Percentiles rank a stretch among this genome's conserved stretches.
Conservation (phyloP, 768 basidiomycete genomes). For the Naematelia aurantialba region DNA sequence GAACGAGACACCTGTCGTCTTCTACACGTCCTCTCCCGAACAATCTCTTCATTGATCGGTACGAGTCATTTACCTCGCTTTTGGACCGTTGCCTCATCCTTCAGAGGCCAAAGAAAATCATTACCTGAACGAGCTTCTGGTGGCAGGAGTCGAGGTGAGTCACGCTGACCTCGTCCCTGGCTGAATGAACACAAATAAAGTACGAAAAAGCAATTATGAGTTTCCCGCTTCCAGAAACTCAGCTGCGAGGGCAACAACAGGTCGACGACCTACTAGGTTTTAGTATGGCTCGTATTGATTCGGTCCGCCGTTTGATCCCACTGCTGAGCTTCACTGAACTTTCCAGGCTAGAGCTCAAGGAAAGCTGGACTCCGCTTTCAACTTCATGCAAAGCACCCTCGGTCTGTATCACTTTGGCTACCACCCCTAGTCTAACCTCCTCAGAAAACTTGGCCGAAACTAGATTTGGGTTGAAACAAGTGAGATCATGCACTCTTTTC, state of each 20-base stretch:
- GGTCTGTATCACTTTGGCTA: background rate
- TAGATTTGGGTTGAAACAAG: background rate
- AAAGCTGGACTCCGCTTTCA: background rate
- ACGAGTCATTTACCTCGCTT: background rate
- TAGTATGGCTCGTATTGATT: background rate
- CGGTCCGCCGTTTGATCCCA: background rate
- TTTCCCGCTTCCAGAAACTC: background rate
- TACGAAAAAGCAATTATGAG: background rate
- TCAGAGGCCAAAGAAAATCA: background rate
- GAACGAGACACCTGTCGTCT: background rate
- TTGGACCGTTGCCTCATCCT: background rate
- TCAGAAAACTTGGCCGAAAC: background rate
- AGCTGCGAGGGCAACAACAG: background rate
- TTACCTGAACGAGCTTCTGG: background rate
- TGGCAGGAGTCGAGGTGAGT: background rate
- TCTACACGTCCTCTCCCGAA: background rate
- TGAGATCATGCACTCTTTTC: too few species aligned
- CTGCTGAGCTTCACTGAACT: background rate
- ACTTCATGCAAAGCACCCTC: background rate
- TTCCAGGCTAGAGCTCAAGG: background rate
- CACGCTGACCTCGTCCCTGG: background rate
- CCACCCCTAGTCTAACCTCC: background rate
- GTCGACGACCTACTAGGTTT: background rate
- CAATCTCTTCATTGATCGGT: background rate
- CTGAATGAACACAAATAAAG: background rate